phyloP scores from a whole-genome alignment of 495 filamentous ascomycete genomes.

The Lophium mytilinum region DNA sequence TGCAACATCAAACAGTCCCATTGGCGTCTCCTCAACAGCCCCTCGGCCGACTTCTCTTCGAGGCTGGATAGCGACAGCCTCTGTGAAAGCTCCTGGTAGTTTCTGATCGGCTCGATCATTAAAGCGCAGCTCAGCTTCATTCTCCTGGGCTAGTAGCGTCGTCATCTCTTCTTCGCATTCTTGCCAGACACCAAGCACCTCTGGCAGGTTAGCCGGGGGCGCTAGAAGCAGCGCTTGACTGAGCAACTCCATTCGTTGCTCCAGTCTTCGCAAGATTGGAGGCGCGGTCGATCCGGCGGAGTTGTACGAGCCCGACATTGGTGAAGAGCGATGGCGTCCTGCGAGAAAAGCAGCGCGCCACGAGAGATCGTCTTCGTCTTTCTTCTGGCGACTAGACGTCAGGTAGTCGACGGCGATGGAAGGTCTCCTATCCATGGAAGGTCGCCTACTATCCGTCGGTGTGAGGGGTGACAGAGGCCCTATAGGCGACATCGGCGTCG shows the following conservation, averaged over 20 bases:
- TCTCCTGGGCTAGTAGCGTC: conserved; percentile 58
- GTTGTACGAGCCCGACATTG: conserved; percentile 34
- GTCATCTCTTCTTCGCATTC: conserved; percentile 81
- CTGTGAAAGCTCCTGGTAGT: conserved; percentile 59
- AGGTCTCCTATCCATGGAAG: conserved; percentile 2
- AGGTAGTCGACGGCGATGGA: neutral
- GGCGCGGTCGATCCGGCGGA: conserved; percentile 37
- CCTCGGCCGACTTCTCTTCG: conserved; percentile 29
- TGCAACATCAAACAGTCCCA: conserved; percentile 90
- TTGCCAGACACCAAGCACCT: conserved; percentile 78
- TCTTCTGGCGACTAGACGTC: neutral
- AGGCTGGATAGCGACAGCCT: conserved; percentile 29
- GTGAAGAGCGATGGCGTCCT: conserved; percentile 61
- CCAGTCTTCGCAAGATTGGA: conserved; percentile 53
- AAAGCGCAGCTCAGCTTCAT: conserved; percentile 60
- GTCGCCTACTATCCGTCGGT: neutral
- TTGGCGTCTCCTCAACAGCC: conserved; percentile 64
- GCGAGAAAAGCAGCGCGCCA: conserved; percentile 91
- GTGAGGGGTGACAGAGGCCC: too few species aligned
- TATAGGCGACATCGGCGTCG: conserved; percentile 1
- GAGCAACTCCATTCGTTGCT: conserved; percentile 86
- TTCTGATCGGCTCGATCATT: conserved; percentile 29
- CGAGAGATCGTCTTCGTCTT: conserved; percentile 62
- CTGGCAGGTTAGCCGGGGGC: conserved; percentile 66
- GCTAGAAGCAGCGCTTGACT: conserved; percentile 75